Evolutionary conservation across 1,284 basidiomycete species (phyloP).

Genomic region (Papiliotrema fonsecae): DNA sequence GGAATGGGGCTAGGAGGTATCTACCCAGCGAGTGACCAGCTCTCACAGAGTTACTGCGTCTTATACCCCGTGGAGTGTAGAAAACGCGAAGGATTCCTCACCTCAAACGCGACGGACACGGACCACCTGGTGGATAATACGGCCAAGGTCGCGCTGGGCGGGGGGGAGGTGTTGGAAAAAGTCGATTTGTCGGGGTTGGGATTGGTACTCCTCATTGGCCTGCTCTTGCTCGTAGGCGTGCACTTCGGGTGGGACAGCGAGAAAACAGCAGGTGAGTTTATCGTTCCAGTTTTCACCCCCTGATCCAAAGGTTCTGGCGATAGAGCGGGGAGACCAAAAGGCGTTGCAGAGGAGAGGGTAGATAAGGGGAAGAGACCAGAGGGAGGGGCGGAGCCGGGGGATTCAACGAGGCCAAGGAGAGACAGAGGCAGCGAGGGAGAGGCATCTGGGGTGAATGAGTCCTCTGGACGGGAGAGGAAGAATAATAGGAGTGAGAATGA

Average conservation of each 20-base stretch:
- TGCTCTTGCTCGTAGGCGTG: background rate
- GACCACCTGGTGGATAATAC: too few species aligned
- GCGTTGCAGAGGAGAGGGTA: too few species aligned
- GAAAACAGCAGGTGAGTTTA: background rate
- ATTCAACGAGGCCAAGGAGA: too few species aligned
- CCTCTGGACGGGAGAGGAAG: too few species aligned
- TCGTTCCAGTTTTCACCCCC: background rate
- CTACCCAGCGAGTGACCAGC: background rate
- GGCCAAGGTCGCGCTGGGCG: too few species aligned
- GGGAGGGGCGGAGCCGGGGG: too few species aligned
- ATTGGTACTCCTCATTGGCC: constrained; percentile 1
- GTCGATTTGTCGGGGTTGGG: constrained; percentile 2
- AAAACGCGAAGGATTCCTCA: background rate
- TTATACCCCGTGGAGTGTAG: background rate
- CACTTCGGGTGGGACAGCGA: constrained; percentile 3
- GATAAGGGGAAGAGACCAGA: too few species aligned
- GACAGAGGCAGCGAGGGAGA: too few species aligned
- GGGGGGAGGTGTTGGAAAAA: background rate
- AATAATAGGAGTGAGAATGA: too few species aligned
- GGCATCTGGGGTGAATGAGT: too few species aligned
- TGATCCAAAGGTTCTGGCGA: too few species aligned
- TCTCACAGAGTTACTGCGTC: background rate
- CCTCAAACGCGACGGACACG: background rate
- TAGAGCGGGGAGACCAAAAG: too few species aligned
- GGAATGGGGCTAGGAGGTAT: background rate